Percentiles rank a stretch among this genome's conserved stretches.
Conservation (phyloP, 2,329 filamentous ascomycete genomes). For the Ophiosphaerella korrae region DNA sequence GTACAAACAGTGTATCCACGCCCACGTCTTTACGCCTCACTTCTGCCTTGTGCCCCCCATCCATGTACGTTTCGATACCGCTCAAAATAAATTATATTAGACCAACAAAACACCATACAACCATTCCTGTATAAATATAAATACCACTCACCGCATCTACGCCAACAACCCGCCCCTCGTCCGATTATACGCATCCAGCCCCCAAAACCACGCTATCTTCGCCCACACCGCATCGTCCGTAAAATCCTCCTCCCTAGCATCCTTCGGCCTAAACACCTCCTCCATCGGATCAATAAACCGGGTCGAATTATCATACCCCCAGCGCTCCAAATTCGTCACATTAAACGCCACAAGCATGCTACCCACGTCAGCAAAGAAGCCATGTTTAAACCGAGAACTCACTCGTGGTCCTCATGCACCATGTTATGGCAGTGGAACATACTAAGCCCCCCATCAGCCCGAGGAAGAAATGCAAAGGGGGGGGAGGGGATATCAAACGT, state of each 20-base stretch:
- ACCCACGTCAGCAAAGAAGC: constrained; percentile 9
- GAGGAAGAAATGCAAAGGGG: neutral
- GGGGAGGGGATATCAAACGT: neutral
- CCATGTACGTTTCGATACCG: no score
- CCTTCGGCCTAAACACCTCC: constrained; percentile 32
- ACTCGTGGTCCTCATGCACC: constrained; percentile 53
- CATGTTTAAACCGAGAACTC: no score
- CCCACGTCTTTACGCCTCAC: no score
- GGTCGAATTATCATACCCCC: constrained; percentile 40
- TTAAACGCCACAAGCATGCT: constrained; percentile 53
- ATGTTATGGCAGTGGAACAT: constrained; percentile 56
- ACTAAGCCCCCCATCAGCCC: constrained; percentile 1
- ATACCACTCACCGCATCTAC: no score
- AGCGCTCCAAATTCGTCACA: constrained; percentile 44
- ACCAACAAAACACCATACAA: no score
- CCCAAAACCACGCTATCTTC: constrained; percentile 40
- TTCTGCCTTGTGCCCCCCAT: no score
- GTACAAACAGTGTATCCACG: no score
- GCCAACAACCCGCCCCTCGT: neutral
- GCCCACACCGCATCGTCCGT: constrained; percentile 28
- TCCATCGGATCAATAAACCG: constrained; percentile 41
- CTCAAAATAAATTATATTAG: no score
- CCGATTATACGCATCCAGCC: constrained; percentile 37
- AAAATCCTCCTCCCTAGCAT: constrained; percentile 29
- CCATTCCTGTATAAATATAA: no score